These are phyloP conservation scores for Saccharum officinarum DNA, from an alignment of 176 grass and related monocot species.

Conservation along the genomic window DNA sequence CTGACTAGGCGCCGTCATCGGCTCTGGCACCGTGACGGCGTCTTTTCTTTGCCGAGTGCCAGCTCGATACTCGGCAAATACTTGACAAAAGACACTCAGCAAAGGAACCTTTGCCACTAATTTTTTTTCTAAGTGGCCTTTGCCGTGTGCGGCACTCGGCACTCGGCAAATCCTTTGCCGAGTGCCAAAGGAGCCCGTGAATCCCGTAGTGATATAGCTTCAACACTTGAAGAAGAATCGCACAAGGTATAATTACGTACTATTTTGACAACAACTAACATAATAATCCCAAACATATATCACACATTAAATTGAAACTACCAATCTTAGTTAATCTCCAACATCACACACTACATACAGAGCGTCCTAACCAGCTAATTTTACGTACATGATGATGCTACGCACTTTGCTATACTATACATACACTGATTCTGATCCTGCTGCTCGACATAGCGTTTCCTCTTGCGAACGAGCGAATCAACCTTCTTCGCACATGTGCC, in stretches of 20 bases:
- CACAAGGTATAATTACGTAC: slow-evolving; percentile 3
- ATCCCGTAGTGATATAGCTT: too few species aligned
- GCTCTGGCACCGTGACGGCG: too few species aligned
- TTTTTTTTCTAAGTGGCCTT: too few species aligned
- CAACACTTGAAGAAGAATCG: neutral
- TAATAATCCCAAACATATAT: slow-evolving; percentile 13
- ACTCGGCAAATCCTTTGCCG: too few species aligned
- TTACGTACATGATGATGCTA: neutral
- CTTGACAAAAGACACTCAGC: too few species aligned
- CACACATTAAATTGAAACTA: slow-evolving; percentile 30
- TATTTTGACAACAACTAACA: neutral
- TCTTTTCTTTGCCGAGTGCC: too few species aligned
- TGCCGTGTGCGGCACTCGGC: too few species aligned
- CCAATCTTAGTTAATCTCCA: slow-evolving; percentile 21
- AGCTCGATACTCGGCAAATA: too few species aligned
- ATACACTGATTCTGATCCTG: slow-evolving; percentile 8
- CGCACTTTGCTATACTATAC: neutral
- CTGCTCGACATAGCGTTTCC: neutral
- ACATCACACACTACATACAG: too few species aligned
- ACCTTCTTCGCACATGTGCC: slow-evolving; percentile 54
- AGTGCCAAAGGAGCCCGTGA: too few species aligned
- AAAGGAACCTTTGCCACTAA: too few species aligned
- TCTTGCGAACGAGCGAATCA: neutral
- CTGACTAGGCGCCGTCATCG: too few species aligned
- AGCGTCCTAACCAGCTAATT: neutral